A percentile compares a stretch with the other conserved stretches of the same genome.
Evolutionary conservation across 106 monocot species (phyloP).

Genomic region (Dioscorea dumetorum): DNA sequence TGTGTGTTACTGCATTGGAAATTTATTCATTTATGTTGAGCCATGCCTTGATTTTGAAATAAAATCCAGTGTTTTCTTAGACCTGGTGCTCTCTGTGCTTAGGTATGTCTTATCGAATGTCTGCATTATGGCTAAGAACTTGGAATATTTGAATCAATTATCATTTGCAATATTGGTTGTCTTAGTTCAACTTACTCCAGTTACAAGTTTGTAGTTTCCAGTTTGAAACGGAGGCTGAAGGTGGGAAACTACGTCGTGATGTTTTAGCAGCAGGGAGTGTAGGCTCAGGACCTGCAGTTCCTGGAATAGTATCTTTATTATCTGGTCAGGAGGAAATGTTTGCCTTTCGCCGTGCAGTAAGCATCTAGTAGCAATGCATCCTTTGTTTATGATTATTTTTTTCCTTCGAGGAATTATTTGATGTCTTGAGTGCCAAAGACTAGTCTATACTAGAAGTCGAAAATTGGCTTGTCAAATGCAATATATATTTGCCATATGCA

Average conservation of each 20-base stretch:
- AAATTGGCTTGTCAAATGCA: neutral
- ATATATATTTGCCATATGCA: neutral
- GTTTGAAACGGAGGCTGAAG: conserved; percentile 88
- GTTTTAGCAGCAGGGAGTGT: conserved; percentile 62
- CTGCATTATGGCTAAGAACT: too few relatives aligned
- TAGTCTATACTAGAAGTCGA: neutral
- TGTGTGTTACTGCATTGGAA: too few relatives aligned
- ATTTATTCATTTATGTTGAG: too few relatives aligned
- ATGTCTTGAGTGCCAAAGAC: neutral
- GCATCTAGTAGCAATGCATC: conserved; percentile 3
- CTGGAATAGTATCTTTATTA: conserved; percentile 56
- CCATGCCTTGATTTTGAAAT: too few relatives aligned
- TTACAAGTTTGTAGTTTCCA: conserved; percentile 40
- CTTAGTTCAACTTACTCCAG: too few relatives aligned
- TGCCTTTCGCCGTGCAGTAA: conserved; percentile 88
- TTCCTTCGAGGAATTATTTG: neutral
- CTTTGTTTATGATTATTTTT: neutral
- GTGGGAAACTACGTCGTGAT: conserved; percentile 52
- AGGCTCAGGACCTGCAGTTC: conserved; percentile 35
- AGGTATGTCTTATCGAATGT: too few relatives aligned
- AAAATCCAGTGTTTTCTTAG: too few relatives aligned
- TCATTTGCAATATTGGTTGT: too few relatives aligned
- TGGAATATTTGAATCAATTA: too few relatives aligned
- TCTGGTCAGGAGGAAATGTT: conserved; percentile 90
- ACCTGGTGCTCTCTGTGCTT: too few relatives aligned